These are phyloP conservation scores for Lasiosphaeria miniovina DNA, from an alignment of 495 filamentous ascomycete species.

Conservation along the genomic window DNA sequence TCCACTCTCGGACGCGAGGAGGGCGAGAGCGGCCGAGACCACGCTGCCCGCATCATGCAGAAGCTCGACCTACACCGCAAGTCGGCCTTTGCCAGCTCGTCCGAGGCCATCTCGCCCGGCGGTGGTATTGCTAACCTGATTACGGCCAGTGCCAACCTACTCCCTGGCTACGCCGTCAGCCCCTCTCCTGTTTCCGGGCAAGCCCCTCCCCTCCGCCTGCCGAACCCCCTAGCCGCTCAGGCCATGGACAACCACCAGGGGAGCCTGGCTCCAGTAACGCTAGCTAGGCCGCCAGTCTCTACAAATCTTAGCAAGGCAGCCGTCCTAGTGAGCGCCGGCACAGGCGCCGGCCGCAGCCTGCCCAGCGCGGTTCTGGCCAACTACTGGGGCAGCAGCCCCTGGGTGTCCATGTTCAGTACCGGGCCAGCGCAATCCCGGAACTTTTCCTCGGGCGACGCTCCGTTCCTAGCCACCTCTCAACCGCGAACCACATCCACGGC, in stretches of 20 bases:
- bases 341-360: slow-evolving; percentile 64
- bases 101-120: slow-evolving; percentile 32
- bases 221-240: slow-evolving; percentile 14
- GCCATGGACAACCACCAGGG: slow-evolving; percentile 43
- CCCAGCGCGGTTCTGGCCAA: slow-evolving; percentile 87
- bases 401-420: slow-evolving; percentile 70
- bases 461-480: slow-evolving; percentile 39
- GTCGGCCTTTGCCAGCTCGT: slow-evolving; percentile 50
- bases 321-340: slow-evolving; percentile 71
- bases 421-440: slow-evolving; percentile 12
- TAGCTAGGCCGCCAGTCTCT: slow-evolving; percentile 79
- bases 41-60: slow-evolving; percentile 83
- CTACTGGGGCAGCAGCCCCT: slow-evolving; percentile 83
- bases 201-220: slow-evolving; percentile 21
- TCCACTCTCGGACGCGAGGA: slow-evolving; percentile 53
- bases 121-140: slow-evolving; percentile 86
- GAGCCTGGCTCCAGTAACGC: slow-evolving; percentile 75
- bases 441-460: slow-evolving; percentile 41
- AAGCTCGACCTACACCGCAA: slow-evolving; percentile 89
- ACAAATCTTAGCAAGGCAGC: slow-evolving; percentile 87
- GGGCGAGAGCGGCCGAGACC: slow-evolving; percentile 65
- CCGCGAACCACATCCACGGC: slow-evolving; percentile 35
- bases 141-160: slow-evolving; percentile 75
- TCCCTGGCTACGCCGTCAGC: slow-evolving; percentile 54
- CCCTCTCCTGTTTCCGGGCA: slow-evolving; percentile 25